Conservation (phyloP, 129 eudicot genomes). For the Flaveria sonorensis region DNA sequence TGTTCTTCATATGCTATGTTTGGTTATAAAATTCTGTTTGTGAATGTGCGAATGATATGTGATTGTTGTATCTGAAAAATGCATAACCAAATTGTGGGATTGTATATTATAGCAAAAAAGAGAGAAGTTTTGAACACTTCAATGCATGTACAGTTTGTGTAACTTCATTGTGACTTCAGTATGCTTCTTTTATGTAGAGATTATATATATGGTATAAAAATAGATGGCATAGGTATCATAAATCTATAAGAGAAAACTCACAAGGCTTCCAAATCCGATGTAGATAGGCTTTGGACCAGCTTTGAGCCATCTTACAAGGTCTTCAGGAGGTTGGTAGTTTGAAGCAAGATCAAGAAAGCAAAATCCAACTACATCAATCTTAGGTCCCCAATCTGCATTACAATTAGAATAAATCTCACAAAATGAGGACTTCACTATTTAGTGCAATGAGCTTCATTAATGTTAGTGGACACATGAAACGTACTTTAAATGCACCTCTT, state of each 20-base stretch:
- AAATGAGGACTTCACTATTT: slow-evolving; percentile 13
- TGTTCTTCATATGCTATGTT: no score
- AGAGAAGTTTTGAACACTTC: slow-evolving; percentile 11
- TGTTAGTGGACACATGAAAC: background rate
- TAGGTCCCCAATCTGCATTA: slow-evolving; percentile 95
- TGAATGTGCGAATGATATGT: background rate
- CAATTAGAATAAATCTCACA: slow-evolving; percentile 3
- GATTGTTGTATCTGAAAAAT: background rate
- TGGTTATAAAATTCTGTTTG: background rate
- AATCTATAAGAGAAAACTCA: slow-evolving; percentile 44
- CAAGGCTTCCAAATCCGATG: slow-evolving; percentile 99
- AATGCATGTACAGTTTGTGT: background rate
- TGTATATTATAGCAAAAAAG: background rate
- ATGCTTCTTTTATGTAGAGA: slow-evolving; percentile 18
- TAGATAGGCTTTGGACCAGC: slow-evolving; percentile 97
- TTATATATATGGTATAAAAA: background rate
- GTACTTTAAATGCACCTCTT: background rate
- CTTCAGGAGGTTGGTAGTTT: slow-evolving; percentile 83
- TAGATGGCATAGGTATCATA: background rate
- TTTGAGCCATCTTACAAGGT: slow-evolving; percentile 83
- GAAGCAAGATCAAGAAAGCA: slow-evolving; percentile 99
- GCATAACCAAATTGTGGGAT: background rate
- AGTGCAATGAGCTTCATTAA: background rate
- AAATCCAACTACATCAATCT: slow-evolving; percentile 96
- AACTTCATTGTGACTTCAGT: slow-evolving; percentile 14